Evolutionary conservation across 768 basidiomycete genomes (phyloP).

Genomic region (Kwoniella europaea): DNA sequence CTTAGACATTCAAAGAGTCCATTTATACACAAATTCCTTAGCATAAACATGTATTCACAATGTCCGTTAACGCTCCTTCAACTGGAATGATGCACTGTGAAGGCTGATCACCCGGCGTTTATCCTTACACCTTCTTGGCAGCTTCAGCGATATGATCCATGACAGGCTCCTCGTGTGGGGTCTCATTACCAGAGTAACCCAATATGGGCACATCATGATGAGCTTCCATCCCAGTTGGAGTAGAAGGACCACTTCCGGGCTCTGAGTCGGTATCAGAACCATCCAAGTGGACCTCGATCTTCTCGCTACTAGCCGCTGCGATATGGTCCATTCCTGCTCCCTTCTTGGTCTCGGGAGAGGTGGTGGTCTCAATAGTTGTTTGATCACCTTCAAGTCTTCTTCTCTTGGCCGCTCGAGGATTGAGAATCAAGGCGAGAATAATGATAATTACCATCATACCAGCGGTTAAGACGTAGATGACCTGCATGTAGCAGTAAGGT

Average conservation of each 20-base stretch:
- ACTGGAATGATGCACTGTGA: too few relatives aligned
- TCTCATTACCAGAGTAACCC: neutral
- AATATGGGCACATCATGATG: constrained; percentile 11
- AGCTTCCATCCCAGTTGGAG: constrained; percentile 1
- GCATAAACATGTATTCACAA: too few relatives aligned
- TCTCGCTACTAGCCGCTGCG: neutral
- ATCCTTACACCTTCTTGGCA: neutral
- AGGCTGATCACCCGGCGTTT: neutral
- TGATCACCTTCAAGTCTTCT: constrained; percentile 17
- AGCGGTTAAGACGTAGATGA: constrained; percentile 12
- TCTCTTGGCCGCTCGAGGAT: constrained; percentile 61
- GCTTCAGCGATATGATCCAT: neutral
- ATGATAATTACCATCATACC: constrained; percentile 61
- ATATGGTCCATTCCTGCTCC: neutral
- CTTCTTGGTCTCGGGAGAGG: neutral
- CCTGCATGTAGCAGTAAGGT: constrained; percentile 6
- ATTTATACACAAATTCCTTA: too few relatives aligned
- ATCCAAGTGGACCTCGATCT: neutral
- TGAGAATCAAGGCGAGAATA: constrained; percentile 68
- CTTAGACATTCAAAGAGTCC: too few relatives aligned
- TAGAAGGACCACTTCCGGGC: constrained; percentile 1
- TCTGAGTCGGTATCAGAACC: constrained; percentile 4
- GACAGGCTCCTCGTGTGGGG: neutral
- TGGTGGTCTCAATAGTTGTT: neutral
- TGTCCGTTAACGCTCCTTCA: too few relatives aligned